These are phyloP conservation scores for Nicotiana benthamiana DNA, from an alignment of 257 asterid species.

Conservation along the genomic window DNA sequence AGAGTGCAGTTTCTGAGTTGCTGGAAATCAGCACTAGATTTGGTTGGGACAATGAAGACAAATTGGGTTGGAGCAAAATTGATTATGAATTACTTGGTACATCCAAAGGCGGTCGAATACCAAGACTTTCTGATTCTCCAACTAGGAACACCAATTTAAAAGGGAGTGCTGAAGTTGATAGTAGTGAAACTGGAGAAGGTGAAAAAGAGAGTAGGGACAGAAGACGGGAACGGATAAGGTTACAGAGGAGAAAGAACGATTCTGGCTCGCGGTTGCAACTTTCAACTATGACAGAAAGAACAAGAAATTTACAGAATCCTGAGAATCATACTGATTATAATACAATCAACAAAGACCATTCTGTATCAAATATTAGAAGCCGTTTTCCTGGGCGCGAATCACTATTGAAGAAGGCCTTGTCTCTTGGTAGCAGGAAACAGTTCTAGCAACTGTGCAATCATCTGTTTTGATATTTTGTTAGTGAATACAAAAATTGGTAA, in stretches of 20 bases:
- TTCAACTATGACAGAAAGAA: background rate
- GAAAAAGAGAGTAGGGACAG: background rate
- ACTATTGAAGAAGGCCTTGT: conserved; percentile 30
- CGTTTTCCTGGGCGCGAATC: conserved; percentile 68
- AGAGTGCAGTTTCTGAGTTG: conserved; percentile 44
- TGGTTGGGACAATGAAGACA: conserved; percentile 75
- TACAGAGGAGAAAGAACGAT: conserved; percentile 16
- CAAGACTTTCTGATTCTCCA: conserved; percentile 22
- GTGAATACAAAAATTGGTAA: too few species aligned
- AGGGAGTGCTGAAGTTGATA: background rate
- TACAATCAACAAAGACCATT: background rate
- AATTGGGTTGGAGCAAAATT: conserved; percentile 58
- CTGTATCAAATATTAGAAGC: background rate
- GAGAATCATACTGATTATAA: background rate
- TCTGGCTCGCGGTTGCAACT: background rate
- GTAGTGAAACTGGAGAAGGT: background rate
- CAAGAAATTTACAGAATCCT: too few species aligned
- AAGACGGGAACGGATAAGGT: conserved; percentile 46
- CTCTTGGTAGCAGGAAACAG: background rate
- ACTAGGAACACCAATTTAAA: background rate
- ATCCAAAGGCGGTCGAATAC: conserved; percentile 66
- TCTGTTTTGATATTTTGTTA: too few species aligned
- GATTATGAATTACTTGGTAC: conserved; percentile 69
- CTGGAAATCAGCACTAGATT: conserved; percentile 59
- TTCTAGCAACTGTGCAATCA: background rate